Percentiles rank a stretch among this genome's conserved stretches.
Conservation (phyloP, 306 rosid species). For the Dalbergia cochinchinensis region DNA sequence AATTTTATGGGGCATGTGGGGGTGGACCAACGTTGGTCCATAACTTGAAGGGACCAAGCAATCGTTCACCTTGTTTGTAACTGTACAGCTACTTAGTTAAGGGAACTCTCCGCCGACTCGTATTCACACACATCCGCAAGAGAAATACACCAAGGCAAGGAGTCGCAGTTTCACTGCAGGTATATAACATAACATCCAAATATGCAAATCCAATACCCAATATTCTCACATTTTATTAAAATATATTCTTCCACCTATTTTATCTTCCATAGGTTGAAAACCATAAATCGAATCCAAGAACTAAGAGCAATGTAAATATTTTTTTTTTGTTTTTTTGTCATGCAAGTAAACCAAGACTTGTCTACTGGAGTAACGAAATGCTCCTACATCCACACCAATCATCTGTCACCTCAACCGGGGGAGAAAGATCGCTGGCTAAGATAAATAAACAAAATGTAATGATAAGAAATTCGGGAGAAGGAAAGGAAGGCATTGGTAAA, state of each 20-base stretch:
- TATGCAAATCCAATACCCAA: not conserved
- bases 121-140: too few species aligned
- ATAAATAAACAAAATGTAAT: constrained; percentile 51
- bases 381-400: constrained; percentile 52
- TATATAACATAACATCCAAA: not conserved
- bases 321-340: not conserved
- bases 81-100: too few species aligned
- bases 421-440: constrained; percentile 52
- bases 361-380: constrained; percentile 52
- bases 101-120: too few species aligned
- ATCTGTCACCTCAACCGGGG: constrained; percentile 52
- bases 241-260: not conserved
- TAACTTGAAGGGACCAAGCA: too few species aligned
- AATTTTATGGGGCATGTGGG: too few species aligned
- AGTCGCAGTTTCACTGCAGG: not conserved
- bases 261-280: not conserved
- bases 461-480: constrained; percentile 33
- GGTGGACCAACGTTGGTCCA: too few species aligned
- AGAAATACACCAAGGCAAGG: not conserved
- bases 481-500: constrained; percentile 2
- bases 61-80: too few species aligned
- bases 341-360: constrained; percentile 55
- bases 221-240: not conserved
- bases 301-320: constrained; percentile 29
- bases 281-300: not conserved